phyloP scores from a whole-genome alignment of 2,329 filamentous ascomycete genomes.

The Tolypocladium ophioglossoides region DNA sequence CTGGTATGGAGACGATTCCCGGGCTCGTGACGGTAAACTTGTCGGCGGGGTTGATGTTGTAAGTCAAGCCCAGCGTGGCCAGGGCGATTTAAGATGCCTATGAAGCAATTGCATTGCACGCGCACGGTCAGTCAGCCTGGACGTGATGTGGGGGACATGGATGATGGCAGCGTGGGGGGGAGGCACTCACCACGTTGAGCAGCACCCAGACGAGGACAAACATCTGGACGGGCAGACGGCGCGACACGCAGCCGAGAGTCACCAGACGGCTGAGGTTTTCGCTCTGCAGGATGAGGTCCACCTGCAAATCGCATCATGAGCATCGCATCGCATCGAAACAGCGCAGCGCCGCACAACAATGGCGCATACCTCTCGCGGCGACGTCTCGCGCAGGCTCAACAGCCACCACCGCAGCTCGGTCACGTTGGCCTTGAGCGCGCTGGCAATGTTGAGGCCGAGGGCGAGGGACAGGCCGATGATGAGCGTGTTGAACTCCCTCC shows the following conservation, averaged over 20 bases:
- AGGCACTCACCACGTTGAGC: conserved; percentile 11
- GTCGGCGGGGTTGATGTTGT: conserved; percentile 28
- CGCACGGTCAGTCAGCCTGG: neutral
- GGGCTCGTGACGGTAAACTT: conserved; percentile 17
- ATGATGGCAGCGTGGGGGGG: too few relatives aligned
- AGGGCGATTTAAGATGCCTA: conserved; percentile 32
- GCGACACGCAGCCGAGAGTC: conserved; percentile 8
- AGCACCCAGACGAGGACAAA: conserved; percentile 12
- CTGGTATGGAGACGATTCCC: conserved; percentile 24
- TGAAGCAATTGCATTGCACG: too few relatives aligned
- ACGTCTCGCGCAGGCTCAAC: conserved; percentile 23
- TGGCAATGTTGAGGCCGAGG: conserved; percentile 30
- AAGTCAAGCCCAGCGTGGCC: conserved; percentile 30
- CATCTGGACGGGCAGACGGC: conserved; percentile 6
- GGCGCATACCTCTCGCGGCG: conserved; percentile 23
- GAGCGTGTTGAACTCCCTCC: conserved; percentile 31
- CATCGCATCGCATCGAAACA: neutral
- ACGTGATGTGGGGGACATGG: neutral
- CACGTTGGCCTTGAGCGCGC: conserved; percentile 31
- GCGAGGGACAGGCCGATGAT: conserved; percentile 32
- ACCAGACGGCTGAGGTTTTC: conserved; percentile 13
- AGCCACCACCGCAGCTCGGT: conserved; percentile 36
- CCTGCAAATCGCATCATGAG: conserved; percentile 3
- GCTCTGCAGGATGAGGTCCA: conserved; percentile 12
- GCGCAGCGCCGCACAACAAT: neutral